phyloP scores from a whole-genome alignment of 2,329 filamentous ascomycete species.

The Aspergillus sp. region DNA sequence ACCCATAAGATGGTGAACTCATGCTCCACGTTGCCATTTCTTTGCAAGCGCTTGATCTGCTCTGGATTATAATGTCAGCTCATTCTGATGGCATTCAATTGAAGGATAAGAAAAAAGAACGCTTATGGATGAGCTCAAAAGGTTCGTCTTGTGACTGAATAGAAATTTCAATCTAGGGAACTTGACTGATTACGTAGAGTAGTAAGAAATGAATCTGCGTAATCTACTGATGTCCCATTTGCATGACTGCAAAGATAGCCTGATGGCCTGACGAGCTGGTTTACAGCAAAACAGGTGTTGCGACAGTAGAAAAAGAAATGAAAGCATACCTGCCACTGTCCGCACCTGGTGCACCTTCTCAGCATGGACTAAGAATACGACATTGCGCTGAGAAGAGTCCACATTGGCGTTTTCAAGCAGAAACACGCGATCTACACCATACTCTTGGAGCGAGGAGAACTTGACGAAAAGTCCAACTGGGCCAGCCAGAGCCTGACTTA shows the following conservation, averaged over 20 bases:
- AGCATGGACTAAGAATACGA: conserved; percentile 87
- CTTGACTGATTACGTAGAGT: conserved; percentile 55
- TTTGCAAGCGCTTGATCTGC: conserved; percentile 84
- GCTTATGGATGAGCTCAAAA: conserved; percentile 36
- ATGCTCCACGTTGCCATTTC: conserved; percentile 83
- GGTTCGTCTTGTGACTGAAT: background rate
- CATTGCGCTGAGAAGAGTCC: conserved; percentile 89
- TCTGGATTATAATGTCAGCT: conserved; percentile 62
- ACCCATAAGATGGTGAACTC: conserved; percentile 98
- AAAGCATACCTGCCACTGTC: conserved; percentile 74
- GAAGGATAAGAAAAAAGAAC: conserved; percentile 34
- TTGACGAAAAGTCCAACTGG: conserved; percentile 89
- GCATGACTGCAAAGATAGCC: conserved; percentile 1
- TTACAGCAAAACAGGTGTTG: background rate
- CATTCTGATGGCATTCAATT: conserved; percentile 50
- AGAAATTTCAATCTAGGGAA: conserved; percentile 45
- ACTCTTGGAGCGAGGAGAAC: conserved; percentile 91
- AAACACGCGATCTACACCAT: conserved; percentile 97
- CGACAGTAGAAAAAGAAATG: conserved; percentile 7
- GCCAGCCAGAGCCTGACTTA: conserved; percentile 85
- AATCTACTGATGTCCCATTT: conserved; percentile 55
- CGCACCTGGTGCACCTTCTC: conserved; percentile 82
- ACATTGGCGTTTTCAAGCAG: conserved; percentile 93
- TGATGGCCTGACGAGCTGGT: too few relatives aligned
- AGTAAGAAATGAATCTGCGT: conserved; percentile 45